Conservation (phyloP, 202 grass and related monocot species). For the Dendrocalamus latiflorus region DNA sequence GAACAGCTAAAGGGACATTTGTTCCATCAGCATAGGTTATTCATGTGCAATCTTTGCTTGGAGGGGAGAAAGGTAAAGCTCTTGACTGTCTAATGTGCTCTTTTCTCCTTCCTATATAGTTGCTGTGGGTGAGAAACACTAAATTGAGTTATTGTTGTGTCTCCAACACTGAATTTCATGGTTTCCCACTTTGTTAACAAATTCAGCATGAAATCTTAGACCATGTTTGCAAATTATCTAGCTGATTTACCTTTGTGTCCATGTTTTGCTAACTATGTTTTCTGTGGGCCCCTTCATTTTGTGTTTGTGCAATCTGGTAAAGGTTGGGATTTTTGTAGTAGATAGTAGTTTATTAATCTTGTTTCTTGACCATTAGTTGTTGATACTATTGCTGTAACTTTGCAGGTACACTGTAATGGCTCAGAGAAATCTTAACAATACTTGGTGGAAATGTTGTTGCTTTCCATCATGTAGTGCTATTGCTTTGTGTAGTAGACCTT, state of each 20-base stretch:
- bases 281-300: neutral
- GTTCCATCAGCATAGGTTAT: slow-evolving; percentile 64
- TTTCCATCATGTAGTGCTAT: neutral
- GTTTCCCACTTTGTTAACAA: neutral
- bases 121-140: neutral
- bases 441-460: neutral
- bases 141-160: neutral
- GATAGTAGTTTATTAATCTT: neutral
- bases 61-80: slow-evolving; percentile 87
- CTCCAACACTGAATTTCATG: neutral
- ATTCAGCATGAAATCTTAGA: slow-evolving; percentile 3
- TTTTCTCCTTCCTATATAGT: neutral
- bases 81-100: neutral
- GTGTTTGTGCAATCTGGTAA: neutral
- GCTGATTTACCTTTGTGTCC: neutral
- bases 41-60: slow-evolving; percentile 88
- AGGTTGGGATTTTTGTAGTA: neutral
- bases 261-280: neutral
- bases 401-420: neutral
- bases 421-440: neutral
- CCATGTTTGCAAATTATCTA: neutral
- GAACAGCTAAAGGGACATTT: slow-evolving; percentile 92
- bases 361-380: neutral
- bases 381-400: neutral
- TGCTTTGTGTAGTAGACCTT: neutral